Percentiles rank a stretch among this genome's conserved stretches.
These are phyloP conservation scores for Teunomyces funiuensis DNA, from an alignment of 805 yeast genomes.

Conservation along the genomic window DNA sequence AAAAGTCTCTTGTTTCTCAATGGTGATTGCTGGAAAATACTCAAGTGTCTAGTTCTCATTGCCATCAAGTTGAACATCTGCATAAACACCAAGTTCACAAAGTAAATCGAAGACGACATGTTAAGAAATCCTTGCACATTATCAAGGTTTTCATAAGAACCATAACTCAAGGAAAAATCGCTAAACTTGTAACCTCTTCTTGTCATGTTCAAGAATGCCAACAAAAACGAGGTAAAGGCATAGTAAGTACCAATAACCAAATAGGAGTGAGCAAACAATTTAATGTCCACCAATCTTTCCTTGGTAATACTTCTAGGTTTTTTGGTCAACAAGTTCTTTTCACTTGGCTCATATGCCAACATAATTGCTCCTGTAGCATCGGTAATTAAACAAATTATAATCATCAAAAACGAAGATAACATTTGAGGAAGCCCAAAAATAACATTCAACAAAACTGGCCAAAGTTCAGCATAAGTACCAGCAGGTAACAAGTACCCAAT, in stretches of 20 bases:
- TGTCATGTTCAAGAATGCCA: constrained; percentile 38
- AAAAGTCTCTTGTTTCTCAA: constrained; percentile 32
- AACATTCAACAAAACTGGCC: constrained; percentile 49
- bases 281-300: constrained; percentile 41
- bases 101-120: constrained; percentile 45
- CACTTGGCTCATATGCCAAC: constrained; percentile 45
- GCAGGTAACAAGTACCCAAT: constrained; percentile 52
- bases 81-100: constrained; percentile 46
- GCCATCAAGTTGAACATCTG: constrained; percentile 47
- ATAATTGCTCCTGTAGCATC: constrained; percentile 47
- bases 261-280: constrained; percentile 44
- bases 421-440: constrained; percentile 51
- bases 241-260: constrained; percentile 42
- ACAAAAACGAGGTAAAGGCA: constrained; percentile 40
- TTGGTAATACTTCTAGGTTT: constrained; percentile 43
- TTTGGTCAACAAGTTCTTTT: constrained; percentile 40
- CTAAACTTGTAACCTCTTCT: constrained; percentile 36
- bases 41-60: constrained; percentile 42
- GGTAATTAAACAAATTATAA: constrained; percentile 48
- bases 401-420: constrained; percentile 50
- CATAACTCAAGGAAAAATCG: constrained; percentile 36
- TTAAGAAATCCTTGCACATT: constrained; percentile 23
- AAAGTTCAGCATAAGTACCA: constrained; percentile 49
- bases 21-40: constrained; percentile 44
- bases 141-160: constrained; percentile 23